Base-by-base conservation (phyloP, 192 early-diverging fungal species). In the Physocladia obscura region DNA sequence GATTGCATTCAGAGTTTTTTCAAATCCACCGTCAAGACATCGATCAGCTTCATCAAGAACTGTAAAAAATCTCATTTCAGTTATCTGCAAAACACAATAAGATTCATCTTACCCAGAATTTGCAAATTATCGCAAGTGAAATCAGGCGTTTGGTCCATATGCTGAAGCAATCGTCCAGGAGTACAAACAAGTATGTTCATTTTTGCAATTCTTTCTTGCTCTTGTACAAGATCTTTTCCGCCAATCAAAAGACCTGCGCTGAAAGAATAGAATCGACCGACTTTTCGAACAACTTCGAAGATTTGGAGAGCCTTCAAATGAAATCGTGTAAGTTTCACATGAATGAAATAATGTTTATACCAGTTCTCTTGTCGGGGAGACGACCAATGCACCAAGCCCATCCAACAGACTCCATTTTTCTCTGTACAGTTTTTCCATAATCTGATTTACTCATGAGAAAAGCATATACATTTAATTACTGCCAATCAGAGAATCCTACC, bases 41-140 rank as follows among this genome's bases (percentile, higher is more conserved):
- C 95, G 85, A 81, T 99, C 97, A 26, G 95, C 96, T 81, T 98
- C 97, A 77, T 99, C 97, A 50, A 99, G 86, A 3, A 99, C 94
- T 83, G 91, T 55, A 71, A 89, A 90, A 44, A 26, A 27, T 84
- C 81, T 99, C 95, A 26, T 94, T 95, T 81, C 98, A 96, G 77
- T 97, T 85, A 4, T 97, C 94, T 82, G 92, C 54, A 71, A 89
- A 90, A 44, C 13, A 22, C 36, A 50, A 6, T 2, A 74, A 29
- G 29, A 59, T 21, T 37, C 17, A 19, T n/a, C 51, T 5, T 75
- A 88, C 86, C 85, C 87, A 74, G 87, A 76, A 70, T 79, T 81
- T 74, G 89, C 82, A 78, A 91, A 88, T 79, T 93, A 67, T 88
- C 87, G 78, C 92, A 95, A 67, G 89, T 85, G 56, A 99, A 99